phyloP scores from a whole-genome alignment of 768 basidiomycete species.

The Rhodosporidiobolus odoratus region DNA sequence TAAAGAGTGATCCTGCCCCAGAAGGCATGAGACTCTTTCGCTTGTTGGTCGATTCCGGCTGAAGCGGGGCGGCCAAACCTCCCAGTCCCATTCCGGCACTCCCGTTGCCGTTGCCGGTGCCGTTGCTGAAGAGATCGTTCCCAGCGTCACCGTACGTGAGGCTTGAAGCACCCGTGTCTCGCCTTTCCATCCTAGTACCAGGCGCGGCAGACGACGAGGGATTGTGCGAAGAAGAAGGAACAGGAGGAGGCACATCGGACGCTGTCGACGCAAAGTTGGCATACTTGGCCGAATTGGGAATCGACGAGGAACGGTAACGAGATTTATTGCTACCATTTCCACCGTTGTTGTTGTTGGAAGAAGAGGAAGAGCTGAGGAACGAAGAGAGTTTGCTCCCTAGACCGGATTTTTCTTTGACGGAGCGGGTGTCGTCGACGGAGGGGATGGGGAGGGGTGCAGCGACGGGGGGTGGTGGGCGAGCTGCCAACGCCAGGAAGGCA shows the following conservation, averaged over 20 bases:
- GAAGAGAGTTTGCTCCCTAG: slow-evolving; percentile 25
- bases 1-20: slow-evolving; percentile 26
- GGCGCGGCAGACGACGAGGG: neutral
- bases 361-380: slow-evolving; percentile 19
- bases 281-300: slow-evolving; percentile 31
- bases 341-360: slow-evolving; percentile 12
- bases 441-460: slow-evolving; percentile 24
- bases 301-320: slow-evolving; percentile 33
- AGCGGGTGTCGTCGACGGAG: slow-evolving; percentile 12
- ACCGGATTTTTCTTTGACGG: slow-evolving; percentile 9
- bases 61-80: slow-evolving; percentile 2
- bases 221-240: neutral
- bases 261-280: slow-evolving; percentile 11
- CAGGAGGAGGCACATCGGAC: neutral
- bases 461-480: slow-evolving; percentile 19
- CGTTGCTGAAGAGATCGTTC: slow-evolving; percentile 12
- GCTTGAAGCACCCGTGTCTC: slow-evolving; percentile 2
- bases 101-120: neutral
- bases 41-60: slow-evolving; percentile 3
- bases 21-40: slow-evolving; percentile 22
- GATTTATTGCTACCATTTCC: too few relatives aligned
- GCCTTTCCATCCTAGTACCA: neutral
- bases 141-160: too few relatives aligned
- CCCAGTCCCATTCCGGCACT: too few relatives aligned
- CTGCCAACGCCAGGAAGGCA: neutral